Base-by-base conservation (phyloP, 1,139 yeast genomes). In the Blastobotrys aristatus region DNA sequence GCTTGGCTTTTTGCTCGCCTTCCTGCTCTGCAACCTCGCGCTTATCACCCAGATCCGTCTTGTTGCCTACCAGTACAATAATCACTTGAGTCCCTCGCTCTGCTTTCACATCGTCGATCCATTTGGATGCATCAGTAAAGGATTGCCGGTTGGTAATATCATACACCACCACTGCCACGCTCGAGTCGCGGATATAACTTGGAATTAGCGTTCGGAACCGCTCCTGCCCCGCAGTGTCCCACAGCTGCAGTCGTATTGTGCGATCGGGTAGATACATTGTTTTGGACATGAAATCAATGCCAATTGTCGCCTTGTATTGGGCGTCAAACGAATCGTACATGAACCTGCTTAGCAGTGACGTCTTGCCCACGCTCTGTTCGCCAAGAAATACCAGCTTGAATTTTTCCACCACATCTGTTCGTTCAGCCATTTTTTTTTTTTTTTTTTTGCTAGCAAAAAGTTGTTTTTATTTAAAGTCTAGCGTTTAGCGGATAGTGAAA, bases 171-270 rank as follows among this genome's bases (percentile, higher is more conserved):
- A 92, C 95, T 0, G 98, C 97, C 21, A 92, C 98, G 61, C 89
- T 89, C n/a, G 95, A 84, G 67, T 92, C 98, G 56, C 98, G 77
- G 50, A 92, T 92, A 63, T 92, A 92, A 13, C 95, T 84, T 2
- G 98, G 97, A 56, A 92, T 89, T 59, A 92, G 73, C 4, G 96
- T 90, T 58, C 97, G 75, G 73, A 92, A 92, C 57, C 98, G 74
- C 69, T 92, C 98, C 72, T 92, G 98, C 27, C 98, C 98, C 2
- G 98, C 98, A 38, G 98, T 92, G 65, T 92, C 98, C 98, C 98
- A 92, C 48, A 92, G 87, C 62, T 80, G 85, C 50, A 81, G 66
- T 55, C 85, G 71, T 29, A 80, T 80, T 2, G 89, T 84, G 51
- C 84, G 80, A 61, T 84, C 89, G 51, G 84, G 87, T 35, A 83